A percentile compares a stretch with the other conserved stretches of the same genome.
phyloP scores from a whole-genome alignment of 352 stramenopile species.

The Globisporangium alternatum region DNA sequence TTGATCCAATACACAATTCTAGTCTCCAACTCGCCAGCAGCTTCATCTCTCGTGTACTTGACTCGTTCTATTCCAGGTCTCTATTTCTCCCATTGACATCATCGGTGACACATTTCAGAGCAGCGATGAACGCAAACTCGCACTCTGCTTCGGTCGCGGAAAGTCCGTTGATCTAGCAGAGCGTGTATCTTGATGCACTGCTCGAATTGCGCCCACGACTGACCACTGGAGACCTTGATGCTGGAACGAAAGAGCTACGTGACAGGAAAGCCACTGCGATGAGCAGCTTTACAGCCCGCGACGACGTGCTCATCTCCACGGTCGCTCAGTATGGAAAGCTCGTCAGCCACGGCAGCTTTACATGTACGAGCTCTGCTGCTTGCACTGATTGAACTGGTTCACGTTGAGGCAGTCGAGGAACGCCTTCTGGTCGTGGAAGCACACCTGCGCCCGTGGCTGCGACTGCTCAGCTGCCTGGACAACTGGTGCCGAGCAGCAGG shows the following conservation, averaged over 20 bases:
- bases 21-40: constrained; percentile 4
- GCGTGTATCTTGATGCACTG: neutral
- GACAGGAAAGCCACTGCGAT: neutral
- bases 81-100: neutral
- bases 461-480: constrained; percentile 33
- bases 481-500: no score
- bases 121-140: neutral
- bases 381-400: constrained; percentile 86
- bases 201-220: neutral
- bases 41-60: neutral
- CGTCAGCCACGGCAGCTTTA: constrained; percentile 23
- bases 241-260: neutral
- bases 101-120: neutral
- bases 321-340: neutral
- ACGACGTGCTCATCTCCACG: neutral
- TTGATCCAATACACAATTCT: constrained; percentile 13
- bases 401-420: constrained; percentile 85
- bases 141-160: neutral
- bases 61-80: neutral
- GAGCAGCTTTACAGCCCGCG: neutral
- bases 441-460: constrained; percentile 45
- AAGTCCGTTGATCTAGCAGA: neutral
- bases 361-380: constrained; percentile 70
- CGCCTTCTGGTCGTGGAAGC: constrained; percentile 69
- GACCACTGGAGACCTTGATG: neutral